phyloP scores from a whole-genome alignment of 2,329 filamentous ascomycete genomes.

The Huntiella moniliformis region DNA sequence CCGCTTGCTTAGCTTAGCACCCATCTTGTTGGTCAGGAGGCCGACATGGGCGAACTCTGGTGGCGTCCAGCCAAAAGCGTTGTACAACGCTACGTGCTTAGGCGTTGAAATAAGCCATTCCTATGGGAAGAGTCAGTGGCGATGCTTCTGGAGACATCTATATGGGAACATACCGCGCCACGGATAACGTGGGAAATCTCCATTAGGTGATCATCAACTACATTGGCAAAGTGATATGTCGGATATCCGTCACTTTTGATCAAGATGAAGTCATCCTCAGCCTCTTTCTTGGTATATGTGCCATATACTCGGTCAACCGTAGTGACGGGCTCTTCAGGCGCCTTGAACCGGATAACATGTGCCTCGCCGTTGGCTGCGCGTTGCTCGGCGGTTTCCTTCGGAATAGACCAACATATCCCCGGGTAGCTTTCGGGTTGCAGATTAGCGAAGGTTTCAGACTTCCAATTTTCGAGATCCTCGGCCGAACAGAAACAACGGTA shows the following conservation, averaged over 20 bases:
- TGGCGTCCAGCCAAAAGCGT: constrained; percentile 55
- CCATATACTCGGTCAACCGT: constrained; percentile 61
- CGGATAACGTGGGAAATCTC: constrained; percentile 88
- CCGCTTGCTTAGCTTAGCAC: constrained; percentile 73
- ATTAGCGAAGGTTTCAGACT: constrained; percentile 38
- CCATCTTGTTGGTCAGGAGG: constrained; percentile 47
- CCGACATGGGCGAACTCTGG: constrained; percentile 69
- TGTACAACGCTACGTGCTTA: constrained; percentile 49
- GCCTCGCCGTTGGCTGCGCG: constrained; percentile 49
- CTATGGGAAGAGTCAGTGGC: constrained; percentile 19
- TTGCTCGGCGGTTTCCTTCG: constrained; percentile 47
- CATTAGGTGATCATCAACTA: constrained; percentile 93
- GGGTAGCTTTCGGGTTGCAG: constrained; percentile 29
- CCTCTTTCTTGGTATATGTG: constrained; percentile 33
- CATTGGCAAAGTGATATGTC: constrained; percentile 94
- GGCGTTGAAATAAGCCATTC: constrained; percentile 96
- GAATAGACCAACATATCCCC: constrained; percentile 51
- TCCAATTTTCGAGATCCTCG: constrained; percentile 49
- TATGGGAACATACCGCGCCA: constrained; percentile 40
- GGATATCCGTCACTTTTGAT: constrained; percentile 83
- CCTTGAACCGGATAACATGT: constrained; percentile 61
- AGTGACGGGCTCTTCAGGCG: constrained; percentile 20
- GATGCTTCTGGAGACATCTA: neutral
- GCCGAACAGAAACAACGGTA: constrained; percentile 87
- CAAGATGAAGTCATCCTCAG: constrained; percentile 67